A percentile compares a stretch with the other conserved stretches of the same genome.
Evolutionary conservation across 208 protist species (phyloP).

Genomic region (Leishmania mexicana): DNA sequence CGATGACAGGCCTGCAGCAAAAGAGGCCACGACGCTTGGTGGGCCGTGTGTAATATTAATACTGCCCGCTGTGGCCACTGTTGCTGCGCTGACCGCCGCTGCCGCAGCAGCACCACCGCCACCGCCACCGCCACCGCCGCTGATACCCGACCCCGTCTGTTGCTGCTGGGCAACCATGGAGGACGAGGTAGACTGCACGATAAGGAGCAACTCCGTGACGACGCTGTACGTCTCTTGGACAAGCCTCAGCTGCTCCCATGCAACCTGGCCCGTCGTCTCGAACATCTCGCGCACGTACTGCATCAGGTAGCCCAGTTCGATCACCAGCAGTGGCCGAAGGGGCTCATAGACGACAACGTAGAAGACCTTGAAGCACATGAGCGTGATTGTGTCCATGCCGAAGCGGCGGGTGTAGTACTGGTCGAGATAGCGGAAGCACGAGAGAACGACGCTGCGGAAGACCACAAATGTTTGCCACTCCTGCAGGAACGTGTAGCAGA

Average conservation of each 20-base stretch:
- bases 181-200: conserved; percentile 44
- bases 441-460: conserved; percentile 71
- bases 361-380: conserved; percentile 83
- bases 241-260: conserved; percentile 28
- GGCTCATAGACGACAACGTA: conserved; percentile 78
- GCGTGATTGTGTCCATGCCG: conserved; percentile 66
- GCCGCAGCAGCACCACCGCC: conserved; percentile 1
- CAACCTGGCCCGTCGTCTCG: conserved; percentile 25
- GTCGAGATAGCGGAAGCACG: conserved; percentile 86
- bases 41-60: not conserved
- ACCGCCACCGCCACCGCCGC: conserved; percentile 7
- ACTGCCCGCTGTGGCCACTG: not conserved
- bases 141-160: not conserved
- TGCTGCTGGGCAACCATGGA: conserved; percentile 44
- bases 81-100: not conserved
- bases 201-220: conserved; percentile 41
- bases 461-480: conserved; percentile 61
- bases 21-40: not conserved
- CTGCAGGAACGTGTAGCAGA: conserved; percentile 52
- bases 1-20: not conserved
- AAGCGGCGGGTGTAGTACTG: conserved; percentile 74
- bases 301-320: conserved; percentile 40
- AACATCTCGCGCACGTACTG: conserved; percentile 32
- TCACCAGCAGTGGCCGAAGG: conserved; percentile 35
- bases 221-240: conserved; percentile 35